Evolutionary conservation across 2,329 filamentous ascomycete genomes (phyloP), one percentile per base, ranked within the genome.

Genomic region (Westerdykella sp.): DNA sequence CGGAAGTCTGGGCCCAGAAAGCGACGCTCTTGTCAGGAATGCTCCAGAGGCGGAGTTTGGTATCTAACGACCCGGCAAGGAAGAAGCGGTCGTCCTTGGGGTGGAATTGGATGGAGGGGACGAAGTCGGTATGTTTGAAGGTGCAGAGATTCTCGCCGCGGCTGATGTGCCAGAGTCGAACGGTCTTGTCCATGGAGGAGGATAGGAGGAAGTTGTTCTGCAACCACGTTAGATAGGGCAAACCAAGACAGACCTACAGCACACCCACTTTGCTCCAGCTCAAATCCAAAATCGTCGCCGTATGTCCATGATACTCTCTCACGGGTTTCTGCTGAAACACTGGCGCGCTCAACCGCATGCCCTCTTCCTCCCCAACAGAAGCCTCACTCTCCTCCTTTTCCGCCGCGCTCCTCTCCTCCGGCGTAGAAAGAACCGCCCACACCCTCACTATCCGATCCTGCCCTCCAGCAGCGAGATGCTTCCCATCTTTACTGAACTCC

Each of bases 181-280:
- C 93, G 0, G 90, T 95, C 72, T 96, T 96, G 65, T 98, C 93
- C 89, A 97, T 96, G 0, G 90, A 95, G 0, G 90, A 94, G 3
- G 91, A 96, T 13, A 98, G 74, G 22, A 98, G 69, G 55, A 98
- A 98, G 65, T 95, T 95, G 68, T 98, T 98, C 75, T 79, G 35
- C 9, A 32, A 14, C 25, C 25, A 35, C 6, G 14, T 35, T 14
- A 49, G 32, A 41, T 44, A 36, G 36, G 25, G 21, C 6, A 7
- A 30, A 9, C 16, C 14, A 15, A 14, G 15, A 34, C 10, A 31
- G 25, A 13, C 5, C 34, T 22, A 18, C 23, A 30, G 21, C 15
- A 55, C 66, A 55, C 66, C 44, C 67, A 78, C 76, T 69, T 97
- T 98, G 72, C 91, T 97, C 93, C 93, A 98, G 64, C 87, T 95